Conservation (phyloP, 108 stramenopile genomes). For the Cyclotella kingstonii region DNA sequence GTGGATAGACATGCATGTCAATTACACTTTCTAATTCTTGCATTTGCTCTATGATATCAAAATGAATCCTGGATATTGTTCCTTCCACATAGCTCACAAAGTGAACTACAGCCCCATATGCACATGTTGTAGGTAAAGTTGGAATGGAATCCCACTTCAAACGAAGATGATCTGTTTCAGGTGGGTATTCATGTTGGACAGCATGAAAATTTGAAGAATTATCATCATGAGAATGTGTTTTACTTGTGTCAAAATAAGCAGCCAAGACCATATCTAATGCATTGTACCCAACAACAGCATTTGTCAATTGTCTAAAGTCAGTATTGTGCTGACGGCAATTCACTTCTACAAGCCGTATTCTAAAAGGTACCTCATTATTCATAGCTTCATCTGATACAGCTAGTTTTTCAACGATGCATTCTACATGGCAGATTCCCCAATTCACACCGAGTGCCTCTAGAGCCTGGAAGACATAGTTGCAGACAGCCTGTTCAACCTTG, state of each 20-base stretch:
- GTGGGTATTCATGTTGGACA: constrained; percentile 25
- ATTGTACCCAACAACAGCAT: constrained; percentile 82
- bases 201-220: no score
- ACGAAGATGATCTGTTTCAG: constrained; percentile 22
- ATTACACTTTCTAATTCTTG: constrained; percentile 64
- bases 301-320: constrained; percentile 74
- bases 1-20: constrained; percentile 67
- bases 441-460: constrained; percentile 64
- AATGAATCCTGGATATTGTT: constrained; percentile 43
- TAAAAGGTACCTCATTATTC: constrained; percentile 5
- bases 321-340: constrained; percentile 90
- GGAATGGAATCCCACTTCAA: constrained; percentile 66
- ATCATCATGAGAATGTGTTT: no score
- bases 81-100: constrained; percentile 66
- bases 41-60: constrained; percentile 62
- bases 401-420: constrained; percentile 64
- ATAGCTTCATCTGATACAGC: constrained; percentile 8
- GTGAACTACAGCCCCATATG: constrained; percentile 75
- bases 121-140: constrained; percentile 46
- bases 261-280: constrained; percentile 71
- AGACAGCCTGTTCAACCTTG: constrained; percentile 41
- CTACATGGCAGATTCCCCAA: constrained; percentile 79
- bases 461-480: constrained; percentile 51
- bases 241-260: constrained; percentile 55
- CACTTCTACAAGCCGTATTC: constrained; percentile 74